A percentile compares a stretch with the other conserved stretches of the same genome.
phyloP scores from a whole-genome alignment of 2,329 filamentous ascomycete species.

The Pleoardoris graminearum region DNA sequence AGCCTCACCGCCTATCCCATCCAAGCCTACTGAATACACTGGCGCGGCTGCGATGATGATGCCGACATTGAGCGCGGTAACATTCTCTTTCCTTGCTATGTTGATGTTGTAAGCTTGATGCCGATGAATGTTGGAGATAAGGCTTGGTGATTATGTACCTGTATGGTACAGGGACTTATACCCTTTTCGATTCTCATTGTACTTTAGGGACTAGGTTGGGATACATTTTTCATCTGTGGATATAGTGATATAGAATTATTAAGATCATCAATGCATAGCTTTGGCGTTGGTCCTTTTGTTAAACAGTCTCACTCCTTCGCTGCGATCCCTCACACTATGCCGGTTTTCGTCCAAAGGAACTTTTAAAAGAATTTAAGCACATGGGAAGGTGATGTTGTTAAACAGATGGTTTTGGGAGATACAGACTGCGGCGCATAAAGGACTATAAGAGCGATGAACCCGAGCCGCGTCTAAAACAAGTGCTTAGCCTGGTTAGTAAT shows the following conservation, averaged over 20 bases:
- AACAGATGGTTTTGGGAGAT: no score
- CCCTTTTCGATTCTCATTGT: constrained; percentile 1
- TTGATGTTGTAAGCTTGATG: constrained; percentile 6
- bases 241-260: neutral
- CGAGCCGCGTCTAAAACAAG: no score
- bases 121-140: neutral
- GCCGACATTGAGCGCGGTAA: neutral
- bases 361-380: neutral
- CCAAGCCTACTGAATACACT: neutral
- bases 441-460: no score
- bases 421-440: no score
- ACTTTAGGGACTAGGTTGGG: neutral
- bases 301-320: neutral
- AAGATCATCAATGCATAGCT: constrained; percentile 2
- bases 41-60: neutral
- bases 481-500: no score
- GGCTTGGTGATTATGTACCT: constrained; percentile 1
- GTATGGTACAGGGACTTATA: neutral
- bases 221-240: neutral
- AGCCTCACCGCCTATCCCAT: neutral
- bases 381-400: no score
- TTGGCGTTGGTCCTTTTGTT: constrained; percentile 1
- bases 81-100: constrained; percentile 1
- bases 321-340: no score
- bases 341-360: no score